Evolutionary conservation across 1,139 yeast species (phyloP).

Genomic region (Taphrina confusa): DNA sequence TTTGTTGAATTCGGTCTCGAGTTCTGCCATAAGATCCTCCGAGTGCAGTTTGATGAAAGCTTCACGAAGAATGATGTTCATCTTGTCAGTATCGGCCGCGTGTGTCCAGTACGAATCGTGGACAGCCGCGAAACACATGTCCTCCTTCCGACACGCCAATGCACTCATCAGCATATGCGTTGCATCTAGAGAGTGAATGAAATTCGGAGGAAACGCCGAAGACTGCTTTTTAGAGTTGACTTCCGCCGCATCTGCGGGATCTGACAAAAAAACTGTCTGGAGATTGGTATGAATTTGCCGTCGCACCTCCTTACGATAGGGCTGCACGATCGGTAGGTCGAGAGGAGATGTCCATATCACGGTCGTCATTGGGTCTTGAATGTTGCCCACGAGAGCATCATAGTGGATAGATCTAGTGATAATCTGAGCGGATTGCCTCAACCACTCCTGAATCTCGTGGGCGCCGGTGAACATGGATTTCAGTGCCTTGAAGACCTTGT

Average conservation of each 20-base stretch:
- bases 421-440: conserved; percentile 78
- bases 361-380: conserved; percentile 65
- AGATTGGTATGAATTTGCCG: conserved; percentile 72
- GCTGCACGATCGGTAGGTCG: conserved; percentile 91
- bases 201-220: conserved; percentile 95
- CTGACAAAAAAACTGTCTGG: conserved; percentile 78
- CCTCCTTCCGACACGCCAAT: conserved; percentile 65
- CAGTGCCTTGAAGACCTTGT: conserved; percentile 77
- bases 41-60: conserved; percentile 78
- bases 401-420: conserved; percentile 64
- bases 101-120: conserved; percentile 99
- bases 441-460: conserved; percentile 94
- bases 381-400: conserved; percentile 40
- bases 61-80: conserved; percentile 74
- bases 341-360: conserved; percentile 98
- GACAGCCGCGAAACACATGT: conserved; percentile 86
- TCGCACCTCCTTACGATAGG: conserved; percentile 71
- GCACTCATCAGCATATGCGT: conserved; percentile 95
- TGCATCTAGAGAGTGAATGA: conserved; percentile 92
- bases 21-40: conserved; percentile 65
- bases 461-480: conserved; percentile 89
- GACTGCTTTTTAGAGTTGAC: conserved; percentile 88
- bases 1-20: conserved; percentile 75
- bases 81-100: conserved; percentile 73
- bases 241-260: conserved; percentile 77